A percentile compares a stretch with the other conserved stretches of the same genome.
phyloP scores from a whole-genome alignment of 78 protist species.

The Parvularia atlantis region DNA sequence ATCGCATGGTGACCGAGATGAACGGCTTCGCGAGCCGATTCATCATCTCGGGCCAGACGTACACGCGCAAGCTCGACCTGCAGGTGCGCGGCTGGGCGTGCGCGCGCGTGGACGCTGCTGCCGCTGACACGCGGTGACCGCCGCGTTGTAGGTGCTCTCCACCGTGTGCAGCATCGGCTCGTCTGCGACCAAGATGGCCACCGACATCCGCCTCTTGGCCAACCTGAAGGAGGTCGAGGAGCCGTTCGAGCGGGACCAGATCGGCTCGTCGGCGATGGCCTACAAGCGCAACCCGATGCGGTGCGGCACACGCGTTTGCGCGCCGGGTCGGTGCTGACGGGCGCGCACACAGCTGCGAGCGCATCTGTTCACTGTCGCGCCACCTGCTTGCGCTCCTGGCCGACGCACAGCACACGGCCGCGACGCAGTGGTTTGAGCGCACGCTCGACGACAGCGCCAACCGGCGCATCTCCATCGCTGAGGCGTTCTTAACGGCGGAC shows the following conservation, averaged over 20 bases:
- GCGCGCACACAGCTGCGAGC: too few species aligned
- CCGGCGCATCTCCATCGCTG: conserved; percentile 36
- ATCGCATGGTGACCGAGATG: conserved; percentile 12
- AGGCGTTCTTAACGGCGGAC: conserved; percentile 42
- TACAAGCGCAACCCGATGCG: conserved; percentile 64
- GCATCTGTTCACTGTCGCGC: neutral
- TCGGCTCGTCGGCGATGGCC: conserved; percentile 57
- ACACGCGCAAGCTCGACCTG: conserved; percentile 40
- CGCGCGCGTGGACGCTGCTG: too few species aligned
- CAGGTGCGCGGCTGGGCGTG: too few species aligned
- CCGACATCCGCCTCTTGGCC: conserved; percentile 46
- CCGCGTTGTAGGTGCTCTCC: too few species aligned
- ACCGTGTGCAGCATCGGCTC: neutral
- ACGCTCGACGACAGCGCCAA: conserved; percentile 59
- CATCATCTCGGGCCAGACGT: conserved; percentile 46
- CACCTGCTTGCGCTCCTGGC: too few species aligned
- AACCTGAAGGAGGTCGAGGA: conserved; percentile 49
- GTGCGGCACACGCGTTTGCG: too few species aligned
- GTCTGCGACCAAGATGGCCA: conserved; percentile 43
- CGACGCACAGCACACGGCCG: conserved; percentile 9
- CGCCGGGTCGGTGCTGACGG: too few species aligned
- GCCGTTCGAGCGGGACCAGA: conserved; percentile 49
- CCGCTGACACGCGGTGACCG: too few species aligned
- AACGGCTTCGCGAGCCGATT: conserved; percentile 14
- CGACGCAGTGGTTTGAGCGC: conserved; percentile 55